Evolutionary conservation across 495 filamentous ascomycete species (phyloP).

Genomic region (Parmelia sp.): DNA sequence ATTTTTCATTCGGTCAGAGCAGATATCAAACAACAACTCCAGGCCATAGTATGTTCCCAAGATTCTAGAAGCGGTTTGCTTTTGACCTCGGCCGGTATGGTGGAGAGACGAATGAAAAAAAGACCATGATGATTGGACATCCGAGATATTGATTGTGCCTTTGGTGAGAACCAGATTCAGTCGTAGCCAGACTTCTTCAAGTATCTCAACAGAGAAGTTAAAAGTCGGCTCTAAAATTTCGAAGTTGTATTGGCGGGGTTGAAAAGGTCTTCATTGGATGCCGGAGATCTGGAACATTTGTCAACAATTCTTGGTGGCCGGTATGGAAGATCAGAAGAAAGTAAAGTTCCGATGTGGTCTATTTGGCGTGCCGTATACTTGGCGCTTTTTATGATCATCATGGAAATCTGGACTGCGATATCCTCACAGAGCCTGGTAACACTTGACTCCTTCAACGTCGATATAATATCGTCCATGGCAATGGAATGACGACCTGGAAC

Average conservation of each 20-base stretch:
- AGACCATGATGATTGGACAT: neutral
- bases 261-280: neutral
- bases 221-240: neutral
- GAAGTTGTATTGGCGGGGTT: neutral
- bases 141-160: neutral
- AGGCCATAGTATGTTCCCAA: neutral
- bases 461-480: too few species aligned
- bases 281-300: neutral
- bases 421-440: neutral
- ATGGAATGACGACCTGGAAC: too few species aligned
- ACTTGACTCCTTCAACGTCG: too few species aligned
- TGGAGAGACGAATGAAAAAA: neutral
- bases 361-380: neutral
- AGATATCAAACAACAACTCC: neutral
- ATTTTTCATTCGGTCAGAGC: neutral
- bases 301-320: neutral
- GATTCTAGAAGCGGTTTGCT: neutral
- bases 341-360: neutral
- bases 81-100: neutral
- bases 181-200: neutral
- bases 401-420: neutral
- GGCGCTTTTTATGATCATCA: neutral
- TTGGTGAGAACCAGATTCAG: neutral
- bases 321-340: neutral
- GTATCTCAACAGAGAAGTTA: neutral